phyloP scores from a whole-genome alignment of 176 grass and related monocot species.

The Pontederia paniculata region DNA sequence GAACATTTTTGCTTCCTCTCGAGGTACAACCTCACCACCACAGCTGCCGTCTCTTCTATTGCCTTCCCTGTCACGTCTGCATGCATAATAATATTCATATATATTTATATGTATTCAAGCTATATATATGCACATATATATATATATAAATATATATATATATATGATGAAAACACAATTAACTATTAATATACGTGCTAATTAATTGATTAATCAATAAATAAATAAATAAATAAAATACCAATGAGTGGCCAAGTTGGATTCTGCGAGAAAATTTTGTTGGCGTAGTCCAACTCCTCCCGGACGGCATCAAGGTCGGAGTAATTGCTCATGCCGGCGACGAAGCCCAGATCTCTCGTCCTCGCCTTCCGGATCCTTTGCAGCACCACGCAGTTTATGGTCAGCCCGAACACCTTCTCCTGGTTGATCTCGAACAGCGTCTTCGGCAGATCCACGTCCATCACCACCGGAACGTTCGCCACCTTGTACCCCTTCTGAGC shows the following conservation, averaged over 20 bases:
- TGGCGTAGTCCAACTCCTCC: conserved; percentile 56
- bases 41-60: conserved; percentile 91
- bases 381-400: conserved; percentile 63
- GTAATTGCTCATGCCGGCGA: conserved; percentile 56
- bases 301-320: conserved; percentile 80
- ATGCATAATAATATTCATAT: conserved; percentile 9
- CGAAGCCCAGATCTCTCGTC: conserved; percentile 67
- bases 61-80: conserved; percentile 90
- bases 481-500: conserved; percentile 97
- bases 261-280: conserved; percentile 51
- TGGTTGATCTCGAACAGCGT: conserved; percentile 59
- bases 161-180: background rate
- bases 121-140: no score
- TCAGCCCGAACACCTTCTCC: conserved; percentile 78
- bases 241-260: conserved; percentile 86
- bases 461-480: conserved; percentile 81
- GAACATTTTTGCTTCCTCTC: conserved; percentile 75
- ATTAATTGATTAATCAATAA: conserved; percentile 12
- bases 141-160: no score
- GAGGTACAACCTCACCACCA: conserved; percentile 66
- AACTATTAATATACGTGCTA: conserved; percentile 2
- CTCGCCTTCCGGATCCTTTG: conserved; percentile 82
- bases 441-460: conserved; percentile 70
- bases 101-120: no score
- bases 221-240: conserved; percentile 12